A percentile compares a stretch with the other conserved stretches of the same genome.
Conservation (phyloP, 1,139 yeast genomes). For the Saccharomyces hybrid region DNA sequence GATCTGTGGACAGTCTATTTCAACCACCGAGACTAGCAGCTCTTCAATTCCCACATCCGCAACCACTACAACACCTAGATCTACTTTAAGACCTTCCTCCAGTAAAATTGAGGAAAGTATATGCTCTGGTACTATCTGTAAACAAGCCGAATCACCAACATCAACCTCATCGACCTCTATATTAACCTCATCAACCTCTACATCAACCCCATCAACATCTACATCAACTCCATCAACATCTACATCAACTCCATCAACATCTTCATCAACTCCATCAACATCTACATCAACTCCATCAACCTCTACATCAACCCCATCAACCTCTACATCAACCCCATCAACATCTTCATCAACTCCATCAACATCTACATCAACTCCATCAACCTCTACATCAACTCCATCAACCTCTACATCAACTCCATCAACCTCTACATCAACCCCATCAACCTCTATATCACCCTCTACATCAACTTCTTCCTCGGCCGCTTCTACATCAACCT, state of each 20-base stretch:
- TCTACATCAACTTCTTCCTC: constrained; percentile 3
- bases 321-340: neutral
- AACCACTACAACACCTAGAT: neutral
- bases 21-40: neutral
- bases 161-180: neutral
- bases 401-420: neutral
- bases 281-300: constrained; percentile 2
- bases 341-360: neutral
- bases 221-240: neutral
- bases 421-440: neutral
- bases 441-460: neutral
- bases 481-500: neutral
- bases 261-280: constrained; percentile 2
- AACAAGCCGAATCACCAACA: neutral
- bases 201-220: neutral
- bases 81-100: neutral
- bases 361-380: neutral
- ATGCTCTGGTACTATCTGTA: neutral
- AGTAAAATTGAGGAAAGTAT: neutral
- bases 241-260: constrained; percentile 1
- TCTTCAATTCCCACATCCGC: neutral
- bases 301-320: neutral
- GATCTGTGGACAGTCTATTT: neutral
- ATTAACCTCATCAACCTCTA: neutral
- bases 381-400: neutral